Base-by-base conservation (phyloP, 768 basidiomycete species). In the Trametes coccinea region DNA sequence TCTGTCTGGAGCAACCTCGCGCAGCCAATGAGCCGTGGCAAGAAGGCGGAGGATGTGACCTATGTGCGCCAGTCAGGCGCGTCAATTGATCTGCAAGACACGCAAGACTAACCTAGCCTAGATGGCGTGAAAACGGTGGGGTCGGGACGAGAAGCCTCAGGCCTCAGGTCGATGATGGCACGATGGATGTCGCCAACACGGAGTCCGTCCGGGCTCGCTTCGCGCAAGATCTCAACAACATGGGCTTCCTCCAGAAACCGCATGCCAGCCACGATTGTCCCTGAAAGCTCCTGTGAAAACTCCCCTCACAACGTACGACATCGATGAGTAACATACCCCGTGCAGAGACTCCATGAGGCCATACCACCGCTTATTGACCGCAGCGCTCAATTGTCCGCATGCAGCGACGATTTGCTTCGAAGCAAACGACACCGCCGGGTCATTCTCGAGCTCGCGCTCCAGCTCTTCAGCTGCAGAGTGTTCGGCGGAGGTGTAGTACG, bases 161-260 rank as follows among this genome's bases (percentile, higher is more conserved):
- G 31, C 4, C 56, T 43, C 2, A 53, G 7, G 11, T 56, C 55
- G 4, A 46, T 5, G 31, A 52, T 44, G 3, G 16, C 16, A 17
- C 44, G 31, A 9, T 34, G 17, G 9, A 62, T 39, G 6, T 57
- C 51, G 2, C 22, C 22, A 0, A 46, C 50, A 27, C 41, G 49
- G 1, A 57, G 41, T 2, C 62, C 67, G n/a, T 49, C 45, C 1
- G 56, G 54, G 1, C 67, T 63, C 2, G 63, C 62, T 40, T 62
- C 67, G 11, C 85, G 81, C 0, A 92, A 76, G 16, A 91, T 83
- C 67, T 92, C 90, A 4, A 82, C 80, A 39, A 84, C 79, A 67
- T 91, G 86, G 1, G 89, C 81, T 3, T 87, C 85, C 70, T 92
- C 89, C 16, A 92, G 71, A 37, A 92, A 78, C 13, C 89, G 84